Evolutionary conservation across 2,329 filamentous ascomycete genomes (phyloP).

Genomic region (Didymella segeticola): DNA sequence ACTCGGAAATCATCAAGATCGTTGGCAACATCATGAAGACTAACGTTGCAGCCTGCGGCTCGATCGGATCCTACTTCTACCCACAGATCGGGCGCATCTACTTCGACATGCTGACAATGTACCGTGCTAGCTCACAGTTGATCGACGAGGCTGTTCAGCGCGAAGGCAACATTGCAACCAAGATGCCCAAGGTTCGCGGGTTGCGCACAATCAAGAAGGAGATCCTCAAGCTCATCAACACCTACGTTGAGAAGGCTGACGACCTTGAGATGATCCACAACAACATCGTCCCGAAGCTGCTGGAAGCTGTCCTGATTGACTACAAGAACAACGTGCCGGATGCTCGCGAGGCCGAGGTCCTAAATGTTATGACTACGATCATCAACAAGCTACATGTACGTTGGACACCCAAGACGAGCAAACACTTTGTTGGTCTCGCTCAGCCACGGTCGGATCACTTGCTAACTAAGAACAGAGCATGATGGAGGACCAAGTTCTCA

Average conservation of each 20-base stretch:
- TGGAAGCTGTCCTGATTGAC: constrained; percentile 92
- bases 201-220: constrained; percentile 99
- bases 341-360: constrained; percentile 92
- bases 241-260: constrained; percentile 97
- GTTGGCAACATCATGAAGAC: constrained; percentile 99
- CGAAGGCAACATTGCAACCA: constrained; percentile 93
- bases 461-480: constrained; percentile 65
- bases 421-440: constrained; percentile 54
- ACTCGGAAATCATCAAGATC: constrained; percentile 95
- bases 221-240: constrained; percentile 97
- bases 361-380: constrained; percentile 97
- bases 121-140: constrained; percentile 92
- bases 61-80: constrained; percentile 96
- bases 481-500: constrained; percentile 98
- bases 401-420: constrained; percentile 62
- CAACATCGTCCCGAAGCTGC: constrained; percentile 92
- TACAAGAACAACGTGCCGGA: constrained; percentile 97
- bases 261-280: constrained; percentile 91
- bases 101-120: constrained; percentile 99
- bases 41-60: constrained; percentile 97
- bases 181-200: constrained; percentile 95
- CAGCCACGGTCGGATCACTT: constrained; percentile 11
- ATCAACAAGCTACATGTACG: constrained; percentile 95
- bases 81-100: constrained; percentile 98
- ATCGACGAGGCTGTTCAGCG: constrained; percentile 91